Base-by-base conservation (phyloP, 345 rosid species). In the Camelina hispida region DNA sequence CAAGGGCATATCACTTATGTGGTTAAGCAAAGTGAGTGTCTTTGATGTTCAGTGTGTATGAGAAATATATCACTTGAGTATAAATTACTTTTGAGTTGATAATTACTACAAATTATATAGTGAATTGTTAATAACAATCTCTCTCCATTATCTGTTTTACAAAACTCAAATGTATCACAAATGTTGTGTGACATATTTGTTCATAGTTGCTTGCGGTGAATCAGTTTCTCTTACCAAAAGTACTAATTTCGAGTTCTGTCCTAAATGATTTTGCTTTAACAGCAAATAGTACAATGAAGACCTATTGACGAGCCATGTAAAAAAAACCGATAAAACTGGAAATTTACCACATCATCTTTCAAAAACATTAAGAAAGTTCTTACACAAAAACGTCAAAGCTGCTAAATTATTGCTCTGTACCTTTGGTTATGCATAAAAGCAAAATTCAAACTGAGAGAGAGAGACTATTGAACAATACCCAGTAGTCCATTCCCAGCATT, bases 281-380 rank as follows among this genome's bases (percentile, higher is more conserved):
- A 20, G 25, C 57, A 52, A 28, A 11, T 20, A 2, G 32, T 22
- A 11, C 32, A 20, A 52, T 14, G 34, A 32, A 34, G 1, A 43
- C 42, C 42, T 18, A 61, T 20, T 40, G 30, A 40, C 4, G 30
- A 59, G 38, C 1, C 7, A n/a, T 46, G 53, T 38, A 14, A 53
- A 70, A 42, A 18, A 17, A 42, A n/a, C 1, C 22, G 55, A 54
- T 54, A 54, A 30, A 73, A 42, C 14, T 43, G 57, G 64, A 32
- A 73, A 11, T 34, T 14, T 73, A 17, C 4, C 20, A 32, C 59
- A 66, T 56, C 68, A 2, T 54, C 66, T 65, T 74, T 74, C 78
- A 2, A 16, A 54, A 66, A 35, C 34, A 57, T 7, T 0, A 46
- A 23, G 7, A 74, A 66, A 46, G 42, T 74, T 35, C 14, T 66